Evolutionary conservation across 2,329 filamentous ascomycete genomes (phyloP), one percentile per base, ranked within the genome.

Genomic region (Aspergillus sojae): DNA sequence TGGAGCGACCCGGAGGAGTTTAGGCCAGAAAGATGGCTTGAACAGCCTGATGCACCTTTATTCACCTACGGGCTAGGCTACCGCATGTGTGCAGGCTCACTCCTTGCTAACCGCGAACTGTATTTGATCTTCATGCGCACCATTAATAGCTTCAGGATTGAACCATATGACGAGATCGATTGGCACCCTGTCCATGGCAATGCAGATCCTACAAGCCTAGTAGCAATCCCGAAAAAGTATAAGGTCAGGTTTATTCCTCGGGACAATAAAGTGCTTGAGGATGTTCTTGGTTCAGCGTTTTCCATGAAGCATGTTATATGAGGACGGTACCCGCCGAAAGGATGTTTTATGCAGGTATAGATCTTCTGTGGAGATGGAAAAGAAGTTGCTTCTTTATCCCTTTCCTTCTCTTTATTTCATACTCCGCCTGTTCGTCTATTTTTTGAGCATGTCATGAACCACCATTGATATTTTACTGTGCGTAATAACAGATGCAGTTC

Each of bases 41-140:
- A 88, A 71, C 82, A 87, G 55, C 86, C 87, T 0, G 86, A 90
- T 32, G 86, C 86, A 4, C 87, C 87, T 1, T 74, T 89, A 14
- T 89, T 89, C 73, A 88, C 87, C 0, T 90, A 89, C 62, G 88
- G 88, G 0, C 79, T 90, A 11, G 88, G 88, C 1, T 89, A 89
- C 67, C 83, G 88, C 45, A 90, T 90, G 88, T 90, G 88, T 65
- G 87, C 88, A 0, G 88, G 87, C 43, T 87, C 83, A 1, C 71
- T 88, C 45, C 79, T 90, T 2, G 87, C 88, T 12, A 89, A 90
- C 69, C 80, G 88, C 2, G 88, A 90, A 71, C 78, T 90, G 21
- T 90, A 91, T 64, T 79, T 89, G 11, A 80, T 88, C 12, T 90
- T 88, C 70, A 82, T 89, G 76, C 82, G 88, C 34, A 83, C 87